Conservation (phyloP, 371 early-diverging fungal genomes). For the Lichtheimia hyalospora region DNA sequence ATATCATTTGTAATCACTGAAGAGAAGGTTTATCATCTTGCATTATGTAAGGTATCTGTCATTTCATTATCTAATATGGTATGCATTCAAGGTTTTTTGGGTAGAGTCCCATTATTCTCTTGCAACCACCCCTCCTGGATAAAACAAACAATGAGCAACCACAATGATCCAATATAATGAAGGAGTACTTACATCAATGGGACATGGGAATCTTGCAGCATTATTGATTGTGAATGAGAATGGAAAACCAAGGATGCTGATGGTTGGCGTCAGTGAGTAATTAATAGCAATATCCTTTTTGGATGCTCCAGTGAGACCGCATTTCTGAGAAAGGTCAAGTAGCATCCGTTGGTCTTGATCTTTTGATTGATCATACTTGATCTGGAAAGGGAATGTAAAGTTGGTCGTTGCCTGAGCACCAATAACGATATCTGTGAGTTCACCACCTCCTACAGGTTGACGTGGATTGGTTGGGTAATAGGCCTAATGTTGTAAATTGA, state of each 20-base stretch:
- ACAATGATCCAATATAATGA: too few relatives aligned
- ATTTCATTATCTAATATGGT: too few relatives aligned
- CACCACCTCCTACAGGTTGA: slow-evolving; percentile 40
- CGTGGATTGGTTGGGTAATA: slow-evolving; percentile 35
- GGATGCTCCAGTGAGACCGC: slow-evolving; percentile 28
- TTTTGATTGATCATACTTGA: slow-evolving; percentile 25
- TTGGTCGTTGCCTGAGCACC: slow-evolving; percentile 24
- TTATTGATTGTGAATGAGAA: slow-evolving; percentile 14
- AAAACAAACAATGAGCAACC: too few relatives aligned
- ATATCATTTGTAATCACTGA: too few relatives aligned
- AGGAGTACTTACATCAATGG: slow-evolving; percentile 14
- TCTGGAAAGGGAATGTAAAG: slow-evolving; percentile 37
- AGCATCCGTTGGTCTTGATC: slow-evolving; percentile 32
- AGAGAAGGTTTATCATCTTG: too few relatives aligned
- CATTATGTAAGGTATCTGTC: too few relatives aligned
- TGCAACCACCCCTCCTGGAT: too few relatives aligned
- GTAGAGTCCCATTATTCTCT: too few relatives aligned
- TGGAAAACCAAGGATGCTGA: slow-evolving; percentile 21
- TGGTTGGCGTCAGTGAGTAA: slow-evolving; percentile 18
- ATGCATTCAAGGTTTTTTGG: too few relatives aligned
- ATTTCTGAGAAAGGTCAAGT: slow-evolving; percentile 33
- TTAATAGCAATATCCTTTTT: slow-evolving; percentile 19
- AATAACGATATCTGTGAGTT: slow-evolving; percentile 25
- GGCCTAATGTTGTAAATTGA: slow-evolving; percentile 22
- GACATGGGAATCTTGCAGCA: slow-evolving; percentile 19